Percentiles rank a stretch among this genome's conserved stretches.
Conservation (phyloP, 2,329 filamentous ascomycete genomes). For the Epichloe sylvatica region DNA sequence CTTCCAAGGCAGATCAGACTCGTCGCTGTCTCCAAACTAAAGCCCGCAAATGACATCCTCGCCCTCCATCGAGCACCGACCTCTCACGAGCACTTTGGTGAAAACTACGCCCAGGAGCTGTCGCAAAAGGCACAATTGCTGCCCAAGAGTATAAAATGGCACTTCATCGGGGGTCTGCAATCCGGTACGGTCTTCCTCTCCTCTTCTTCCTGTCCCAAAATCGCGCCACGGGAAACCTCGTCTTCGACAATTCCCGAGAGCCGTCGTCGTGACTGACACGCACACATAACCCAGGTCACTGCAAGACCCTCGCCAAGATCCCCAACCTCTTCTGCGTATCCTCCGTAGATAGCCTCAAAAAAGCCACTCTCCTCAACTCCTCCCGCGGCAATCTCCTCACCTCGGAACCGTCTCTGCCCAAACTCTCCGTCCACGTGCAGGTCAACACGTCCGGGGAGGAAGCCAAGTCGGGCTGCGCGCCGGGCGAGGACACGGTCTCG, state of each 20-base stretch:
- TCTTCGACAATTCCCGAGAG: no score
- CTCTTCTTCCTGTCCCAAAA: no score
- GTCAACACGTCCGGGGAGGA: slow-evolving; percentile 93
- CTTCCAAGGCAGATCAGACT: slow-evolving; percentile 50
- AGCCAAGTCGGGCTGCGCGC: slow-evolving; percentile 69
- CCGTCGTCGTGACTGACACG: neutral
- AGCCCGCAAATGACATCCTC: slow-evolving; percentile 81
- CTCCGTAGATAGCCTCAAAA: slow-evolving; percentile 83
- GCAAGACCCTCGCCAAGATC: slow-evolving; percentile 72
- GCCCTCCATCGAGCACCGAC: slow-evolving; percentile 54
- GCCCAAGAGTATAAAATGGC: slow-evolving; percentile 69
- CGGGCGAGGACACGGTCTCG: slow-evolving; percentile 42
- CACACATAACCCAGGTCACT: slow-evolving; percentile 52
- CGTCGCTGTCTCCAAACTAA: slow-evolving; percentile 91
- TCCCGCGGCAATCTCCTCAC: slow-evolving; percentile 48
- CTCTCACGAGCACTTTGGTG: slow-evolving; percentile 70
- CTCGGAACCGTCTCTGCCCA: slow-evolving; percentile 23
- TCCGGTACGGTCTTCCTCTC: slow-evolving; percentile 33
- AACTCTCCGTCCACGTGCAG: slow-evolving; percentile 71
- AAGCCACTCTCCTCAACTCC: slow-evolving; percentile 68
- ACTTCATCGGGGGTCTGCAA: slow-evolving; percentile 92
- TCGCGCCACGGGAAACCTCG: no score
- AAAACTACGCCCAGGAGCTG: slow-evolving; percentile 92
- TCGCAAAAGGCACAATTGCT: slow-evolving; percentile 71
- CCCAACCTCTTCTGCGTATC: slow-evolving; percentile 86